Conservation (phyloP, 2,329 filamentous ascomycete genomes). For the Cryphonectria radicalis region DNA sequence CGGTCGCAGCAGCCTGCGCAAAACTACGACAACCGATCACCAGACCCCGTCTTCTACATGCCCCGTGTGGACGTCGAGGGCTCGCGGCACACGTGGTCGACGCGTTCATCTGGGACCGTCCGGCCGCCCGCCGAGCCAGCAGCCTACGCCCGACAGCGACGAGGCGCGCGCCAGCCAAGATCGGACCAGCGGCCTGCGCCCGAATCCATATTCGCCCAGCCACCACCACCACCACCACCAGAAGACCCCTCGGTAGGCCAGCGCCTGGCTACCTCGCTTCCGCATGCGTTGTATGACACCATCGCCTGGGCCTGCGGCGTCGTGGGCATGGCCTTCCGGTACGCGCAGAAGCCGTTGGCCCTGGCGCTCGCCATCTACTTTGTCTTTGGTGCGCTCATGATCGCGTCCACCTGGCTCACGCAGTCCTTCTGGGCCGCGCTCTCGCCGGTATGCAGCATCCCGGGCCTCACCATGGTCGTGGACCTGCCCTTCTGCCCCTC, state of each 20-base stretch:
- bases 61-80: constrained; percentile 50
- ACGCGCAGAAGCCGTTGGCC: constrained; percentile 67
- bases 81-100: constrained; percentile 40
- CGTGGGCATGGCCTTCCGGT: constrained; percentile 61
- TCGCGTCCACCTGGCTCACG: constrained; percentile 66
- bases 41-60: constrained; percentile 59
- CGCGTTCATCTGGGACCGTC: constrained; percentile 41
- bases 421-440: constrained; percentile 64
- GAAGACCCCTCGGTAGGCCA: constrained; percentile 35
- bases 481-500: constrained; percentile 66
- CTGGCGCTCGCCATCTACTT: constrained; percentile 65
- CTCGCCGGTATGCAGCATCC: constrained; percentile 71
- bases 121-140: constrained; percentile 36
- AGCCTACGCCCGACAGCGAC: constrained; percentile 33
- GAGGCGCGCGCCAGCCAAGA: constrained; percentile 32
- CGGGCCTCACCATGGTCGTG: constrained; percentile 65
- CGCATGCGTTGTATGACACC: constrained; percentile 44
- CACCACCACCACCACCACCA: constrained; percentile 25
- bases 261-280: constrained; percentile 43
- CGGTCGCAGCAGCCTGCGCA: constrained; percentile 35
- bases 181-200: constrained; percentile 4
- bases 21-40: constrained; percentile 42
- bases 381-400: constrained; percentile 59
- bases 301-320: constrained; percentile 59
- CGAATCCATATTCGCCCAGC: constrained; percentile 5